A percentile compares a stretch with the other conserved stretches of the same genome.
Conservation (phyloP, 192 early-diverging fungal genomes). For the Helicostylum pulchrum region DNA sequence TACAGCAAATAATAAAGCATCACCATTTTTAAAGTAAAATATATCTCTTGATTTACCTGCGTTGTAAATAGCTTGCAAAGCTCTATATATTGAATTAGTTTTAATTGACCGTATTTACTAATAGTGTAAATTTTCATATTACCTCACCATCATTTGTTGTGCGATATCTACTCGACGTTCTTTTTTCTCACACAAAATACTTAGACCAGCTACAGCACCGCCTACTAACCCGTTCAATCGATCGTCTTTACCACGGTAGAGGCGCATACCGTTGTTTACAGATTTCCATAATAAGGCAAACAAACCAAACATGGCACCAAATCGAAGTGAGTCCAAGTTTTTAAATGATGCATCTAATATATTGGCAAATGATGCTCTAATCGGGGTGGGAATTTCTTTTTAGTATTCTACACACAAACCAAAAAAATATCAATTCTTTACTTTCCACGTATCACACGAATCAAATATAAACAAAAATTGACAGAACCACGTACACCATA, state of each 20-base stretch:
- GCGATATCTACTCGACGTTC: slow-evolving; percentile 53
- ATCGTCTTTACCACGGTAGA: slow-evolving; percentile 51
- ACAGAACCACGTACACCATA: slow-evolving; percentile 55
- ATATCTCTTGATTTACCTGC: slow-evolving; percentile 51
- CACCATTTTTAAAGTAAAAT: slow-evolving; percentile 54
- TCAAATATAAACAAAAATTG: slow-evolving; percentile 47
- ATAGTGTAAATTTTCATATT: slow-evolving; percentile 3
- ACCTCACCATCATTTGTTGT: slow-evolving; percentile 59
- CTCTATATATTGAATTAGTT: slow-evolving; percentile 25
- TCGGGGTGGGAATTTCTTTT: background rate
- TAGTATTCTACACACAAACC: background rate
- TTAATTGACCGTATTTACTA: background rate
- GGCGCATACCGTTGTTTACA: slow-evolving; percentile 60
- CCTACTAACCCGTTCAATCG: slow-evolving; percentile 50
- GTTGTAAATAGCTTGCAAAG: slow-evolving; percentile 54
- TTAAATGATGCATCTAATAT: slow-evolving; percentile 54
- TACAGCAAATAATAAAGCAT: slow-evolving; percentile 50
- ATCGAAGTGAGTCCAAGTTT: slow-evolving; percentile 56
- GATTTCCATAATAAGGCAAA: slow-evolving; percentile 76
- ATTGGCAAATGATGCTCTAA: slow-evolving; percentile 39
- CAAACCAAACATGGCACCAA: slow-evolving; percentile 73
- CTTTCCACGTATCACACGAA: slow-evolving; percentile 42
- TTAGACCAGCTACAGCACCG: slow-evolving; percentile 53
- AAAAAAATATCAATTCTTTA: slow-evolving; percentile 12
- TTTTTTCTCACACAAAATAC: slow-evolving; percentile 52